Evolutionary conservation across 495 filamentous ascomycete species (phyloP), one percentile per base, ranked within the genome.

Genomic region (Pseudomonodictys pantanalensis): DNA sequence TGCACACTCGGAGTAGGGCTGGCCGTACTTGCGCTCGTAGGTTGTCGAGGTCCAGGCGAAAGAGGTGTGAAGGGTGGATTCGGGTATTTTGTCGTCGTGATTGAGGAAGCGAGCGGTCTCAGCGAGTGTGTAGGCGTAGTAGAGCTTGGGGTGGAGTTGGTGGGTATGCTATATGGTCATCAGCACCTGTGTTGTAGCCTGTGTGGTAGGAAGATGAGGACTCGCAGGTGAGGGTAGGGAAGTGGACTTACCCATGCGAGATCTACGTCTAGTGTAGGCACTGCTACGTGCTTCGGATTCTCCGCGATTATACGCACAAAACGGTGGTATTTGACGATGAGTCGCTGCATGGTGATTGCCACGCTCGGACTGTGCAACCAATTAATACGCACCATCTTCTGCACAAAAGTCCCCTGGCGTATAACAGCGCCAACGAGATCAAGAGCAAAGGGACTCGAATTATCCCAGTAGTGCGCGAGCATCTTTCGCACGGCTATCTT

Each of bases 261-360:
- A 69, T 95, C 91, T n/a, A 95, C 81, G 60, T 95, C 91, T 1
- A 95, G 76, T 11, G 91, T 95, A 2, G 91, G 91, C 0, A 95
- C 89, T 0, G 82, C 83, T 38, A 82, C 77, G 11, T 82, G 68
- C 1, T 66, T 56, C 0, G 81, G 78, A 65, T 89, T 71, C 1
- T 56, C 42, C 0, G 66, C 65, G 72, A 95, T 89, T 61, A 95
- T 85, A 0, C 55, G 18, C 30, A 90, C 77, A 75, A 91, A 95
- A 10, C 85, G 77, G 12, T 63, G 42, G 68, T 95, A 95, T 67
- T 92, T 92, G 1, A 58, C 71, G 20, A 90, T 73, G 0, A 90
- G 76, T 0, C 89, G 81, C 1, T 55, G 32, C 81, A 92, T 89
- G 1, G 88, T 95, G 2, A 80, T 74, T 0, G 58, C 64, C 2